Base-by-base conservation (phyloP, 208 protist genomes). In the Acanthamoeba castellanii region DNA sequence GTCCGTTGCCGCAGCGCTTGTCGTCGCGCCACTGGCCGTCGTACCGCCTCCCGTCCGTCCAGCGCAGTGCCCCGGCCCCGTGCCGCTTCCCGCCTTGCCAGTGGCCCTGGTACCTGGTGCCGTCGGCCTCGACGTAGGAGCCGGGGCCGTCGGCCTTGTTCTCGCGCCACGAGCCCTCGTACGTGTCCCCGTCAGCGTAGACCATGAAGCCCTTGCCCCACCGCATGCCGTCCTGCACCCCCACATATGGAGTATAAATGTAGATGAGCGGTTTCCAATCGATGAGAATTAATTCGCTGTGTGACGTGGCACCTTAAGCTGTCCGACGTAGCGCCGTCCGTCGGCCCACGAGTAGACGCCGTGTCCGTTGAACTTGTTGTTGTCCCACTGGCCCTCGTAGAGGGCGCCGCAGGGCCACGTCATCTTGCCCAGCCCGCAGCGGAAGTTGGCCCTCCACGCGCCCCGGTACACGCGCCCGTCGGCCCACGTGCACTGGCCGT, bases 61-160 rank as follows among this genome's bases (percentile, higher is more conserved):
- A 84, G 42, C 14, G 18, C 70, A 88, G 27, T 3, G n/a, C 14
- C 97, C 98, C 22, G 96, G 95, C 20, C 4, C 81, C 81, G 47
- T 89, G 47, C 50, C 93, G 55, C 45, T 94, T 96, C 16, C 89
- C 61, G 8, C 61, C 61, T 68, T 68, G 61, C 61, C 61, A 68
- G 61, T 68, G 61, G 61, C 61, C 61, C 25, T 32, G 16, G 61
- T 68, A 68, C 61, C 18, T 20, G 61, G 61, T 68, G 8, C 61
- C 61, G 16, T 68, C 61, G 61, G 61, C 61, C 61, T 68, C 61
- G 61, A 30, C 27, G 61, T 68, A 68, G 61, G 25, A 30, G 16
- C 61, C 61, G 61, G 61, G 61, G 8, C 61, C 61, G 61, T 68
- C 25, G 25, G 61, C 61, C 61, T 68, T 68, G 61, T 68, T 68